Conservation (phyloP, 2,329 filamentous ascomycete genomes). For the Penicillium sp. region DNA sequence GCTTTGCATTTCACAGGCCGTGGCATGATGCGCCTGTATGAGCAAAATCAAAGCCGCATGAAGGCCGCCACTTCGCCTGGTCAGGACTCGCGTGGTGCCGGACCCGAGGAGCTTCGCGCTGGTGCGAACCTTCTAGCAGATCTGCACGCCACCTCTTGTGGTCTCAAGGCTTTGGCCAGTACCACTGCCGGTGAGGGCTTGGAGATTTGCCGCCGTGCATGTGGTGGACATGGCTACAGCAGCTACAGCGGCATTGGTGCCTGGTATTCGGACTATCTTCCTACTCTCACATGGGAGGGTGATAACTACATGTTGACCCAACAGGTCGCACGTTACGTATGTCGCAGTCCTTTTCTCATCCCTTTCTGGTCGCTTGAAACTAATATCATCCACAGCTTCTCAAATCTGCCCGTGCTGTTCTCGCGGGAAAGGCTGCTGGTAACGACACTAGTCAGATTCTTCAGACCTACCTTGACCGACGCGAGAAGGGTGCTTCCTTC, state of each 20-base stretch:
- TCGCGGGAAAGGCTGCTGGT: slow-evolving; percentile 59
- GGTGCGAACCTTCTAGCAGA: slow-evolving; percentile 68
- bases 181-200: slow-evolving; percentile 70
- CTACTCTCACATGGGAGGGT: slow-evolving; percentile 69
- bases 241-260: slow-evolving; percentile 71
- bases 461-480: slow-evolving; percentile 59
- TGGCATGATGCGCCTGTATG: slow-evolving; percentile 69
- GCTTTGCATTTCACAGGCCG: slow-evolving; percentile 77
- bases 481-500: slow-evolving; percentile 68
- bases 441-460: slow-evolving; percentile 69
- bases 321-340: slow-evolving; percentile 68
- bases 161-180: slow-evolving; percentile 68
- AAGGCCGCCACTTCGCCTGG: slow-evolving; percentile 44
- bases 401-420: slow-evolving; percentile 67
- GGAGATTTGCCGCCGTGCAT: slow-evolving; percentile 69
- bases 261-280: slow-evolving; percentile 72
- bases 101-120: slow-evolving; percentile 63
- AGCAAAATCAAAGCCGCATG: slow-evolving; percentile 69
- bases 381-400: slow-evolving; percentile 50
- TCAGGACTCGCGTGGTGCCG: slow-evolving; percentile 54
- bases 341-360: slow-evolving; percentile 18
- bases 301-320: slow-evolving; percentile 82
- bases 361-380: not conserved
- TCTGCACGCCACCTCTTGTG: slow-evolving; percentile 71
- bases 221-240: slow-evolving; percentile 73